Evolutionary conservation across 768 basidiomycete species (phyloP).

Genomic region (Auriculariales sp.): DNA sequence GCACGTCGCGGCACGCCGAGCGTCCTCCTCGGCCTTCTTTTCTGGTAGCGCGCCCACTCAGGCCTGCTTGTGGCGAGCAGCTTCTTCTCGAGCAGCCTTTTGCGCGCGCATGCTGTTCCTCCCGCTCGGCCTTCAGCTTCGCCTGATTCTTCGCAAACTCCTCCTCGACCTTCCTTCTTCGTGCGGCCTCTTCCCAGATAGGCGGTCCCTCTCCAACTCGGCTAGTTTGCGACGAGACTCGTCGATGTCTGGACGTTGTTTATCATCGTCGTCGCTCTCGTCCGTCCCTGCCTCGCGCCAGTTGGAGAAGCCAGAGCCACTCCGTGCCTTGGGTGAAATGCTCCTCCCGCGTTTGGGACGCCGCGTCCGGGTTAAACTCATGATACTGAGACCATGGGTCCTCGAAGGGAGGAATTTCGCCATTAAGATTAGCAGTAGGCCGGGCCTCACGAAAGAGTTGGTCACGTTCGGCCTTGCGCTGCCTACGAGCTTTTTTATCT

Average conservation of each 20-base stretch:
- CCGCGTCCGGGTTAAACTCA: too few species aligned
- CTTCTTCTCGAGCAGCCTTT: too few species aligned
- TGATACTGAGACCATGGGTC: too few species aligned
- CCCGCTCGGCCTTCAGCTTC: slow-evolving; percentile 22
- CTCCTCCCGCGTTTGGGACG: too few species aligned
- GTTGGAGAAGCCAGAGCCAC: too few species aligned
- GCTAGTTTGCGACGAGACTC: slow-evolving; percentile 55
- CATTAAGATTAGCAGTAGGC: background rate
- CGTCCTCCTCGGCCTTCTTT: slow-evolving; percentile 14
- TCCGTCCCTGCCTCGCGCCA: too few species aligned
- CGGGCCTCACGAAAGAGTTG: background rate
- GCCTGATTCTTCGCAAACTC: slow-evolving; percentile 20
- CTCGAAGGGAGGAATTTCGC: too few species aligned
- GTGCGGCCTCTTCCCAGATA: slow-evolving; percentile 42
- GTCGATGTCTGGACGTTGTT: slow-evolving; percentile 29
- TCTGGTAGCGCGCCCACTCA: slow-evolving; percentile 13
- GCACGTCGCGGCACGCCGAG: background rate
- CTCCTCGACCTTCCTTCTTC: slow-evolving; percentile 28
- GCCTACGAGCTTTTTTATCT: too few species aligned
- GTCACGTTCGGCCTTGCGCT: background rate
- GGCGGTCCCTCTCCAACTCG: slow-evolving; percentile 52
- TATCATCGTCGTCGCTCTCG: slow-evolving; percentile 19
- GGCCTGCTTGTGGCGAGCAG: background rate
- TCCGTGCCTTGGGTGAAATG: too few species aligned
- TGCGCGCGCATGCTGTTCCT: slow-evolving; percentile 10